Evolutionary conservation across 2,329 filamentous ascomycete genomes (phyloP).

Genomic region (Parastagonospora nodorum): DNA sequence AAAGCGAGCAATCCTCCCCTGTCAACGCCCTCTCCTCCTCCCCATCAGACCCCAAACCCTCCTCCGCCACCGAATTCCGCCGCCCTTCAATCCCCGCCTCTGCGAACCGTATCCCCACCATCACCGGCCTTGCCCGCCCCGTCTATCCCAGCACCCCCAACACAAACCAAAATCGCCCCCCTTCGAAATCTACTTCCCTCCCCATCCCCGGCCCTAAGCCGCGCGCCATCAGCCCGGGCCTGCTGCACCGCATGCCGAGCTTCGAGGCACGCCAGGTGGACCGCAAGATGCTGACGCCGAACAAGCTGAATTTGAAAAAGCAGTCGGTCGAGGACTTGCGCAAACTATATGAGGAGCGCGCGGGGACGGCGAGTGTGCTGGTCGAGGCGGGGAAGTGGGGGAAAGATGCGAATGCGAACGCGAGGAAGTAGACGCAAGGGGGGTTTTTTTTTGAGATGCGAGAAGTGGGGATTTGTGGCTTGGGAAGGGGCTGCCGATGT

Average conservation of each 20-base stretch:
- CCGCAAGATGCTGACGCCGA: slow-evolving; percentile 29
- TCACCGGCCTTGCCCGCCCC: slow-evolving; percentile 45
- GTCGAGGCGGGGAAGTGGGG: slow-evolving; percentile 17
- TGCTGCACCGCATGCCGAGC: slow-evolving; percentile 55
- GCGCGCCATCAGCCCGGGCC: slow-evolving; percentile 46
- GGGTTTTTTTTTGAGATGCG: too few species aligned
- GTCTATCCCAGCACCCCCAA: slow-evolving; percentile 32
- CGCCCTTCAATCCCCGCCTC: slow-evolving; percentile 40
- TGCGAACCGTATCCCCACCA: slow-evolving; percentile 35
- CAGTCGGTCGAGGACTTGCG: slow-evolving; percentile 54
- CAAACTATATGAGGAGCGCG: slow-evolving; percentile 55
- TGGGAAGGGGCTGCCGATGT: too few species aligned
- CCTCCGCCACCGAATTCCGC: slow-evolving; percentile 25
- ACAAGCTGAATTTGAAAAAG: slow-evolving; percentile 51
- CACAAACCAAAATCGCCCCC: slow-evolving; percentile 29
- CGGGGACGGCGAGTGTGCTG: slow-evolving; percentile 45
- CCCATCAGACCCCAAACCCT: slow-evolving; percentile 14
- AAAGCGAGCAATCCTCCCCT: slow-evolving; percentile 22
- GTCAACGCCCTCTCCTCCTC: slow-evolving; percentile 20
- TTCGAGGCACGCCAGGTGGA: slow-evolving; percentile 40
- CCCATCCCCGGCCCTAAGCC: slow-evolving; percentile 37
- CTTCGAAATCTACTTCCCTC: slow-evolving; percentile 37
- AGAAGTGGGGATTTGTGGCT: too few species aligned
- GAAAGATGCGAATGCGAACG: background rate
- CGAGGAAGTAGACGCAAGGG: too few species aligned